Percentiles rank a stretch among this genome's conserved stretches.
Conservation (phyloP, 2,329 filamentous ascomycete genomes). For the Blumeria graminis region DNA sequence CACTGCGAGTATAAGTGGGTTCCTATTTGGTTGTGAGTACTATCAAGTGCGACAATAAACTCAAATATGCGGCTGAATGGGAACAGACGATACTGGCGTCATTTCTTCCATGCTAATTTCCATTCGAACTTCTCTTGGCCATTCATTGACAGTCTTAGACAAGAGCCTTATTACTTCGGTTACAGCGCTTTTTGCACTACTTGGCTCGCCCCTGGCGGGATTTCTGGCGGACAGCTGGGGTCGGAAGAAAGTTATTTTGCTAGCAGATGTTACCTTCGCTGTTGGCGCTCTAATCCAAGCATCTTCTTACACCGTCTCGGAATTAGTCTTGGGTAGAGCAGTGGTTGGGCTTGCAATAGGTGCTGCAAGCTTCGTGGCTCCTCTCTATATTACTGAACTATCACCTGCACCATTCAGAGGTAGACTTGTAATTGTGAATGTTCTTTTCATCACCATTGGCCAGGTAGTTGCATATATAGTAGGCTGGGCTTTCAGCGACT, state of each 20-base stretch:
- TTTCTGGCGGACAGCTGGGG: constrained; percentile 37
- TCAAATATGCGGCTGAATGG: not conserved
- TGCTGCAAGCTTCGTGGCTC: constrained; percentile 58
- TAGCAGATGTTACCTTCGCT: constrained; percentile 43
- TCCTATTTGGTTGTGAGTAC: constrained; percentile 40
- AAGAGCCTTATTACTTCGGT: constrained; percentile 49
- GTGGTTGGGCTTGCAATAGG: constrained; percentile 52
- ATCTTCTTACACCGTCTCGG: constrained; percentile 26
- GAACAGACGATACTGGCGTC: constrained; percentile 21
- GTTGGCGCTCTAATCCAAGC: constrained; percentile 43
- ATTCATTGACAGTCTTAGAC: constrained; percentile 33
- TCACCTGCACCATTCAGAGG: constrained; percentile 56
- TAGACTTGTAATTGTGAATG: constrained; percentile 56
- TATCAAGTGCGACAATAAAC: not conserved
- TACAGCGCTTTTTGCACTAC: constrained; percentile 40
- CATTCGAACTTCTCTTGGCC: constrained; percentile 30
- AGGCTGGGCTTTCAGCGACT: constrained; percentile 49
- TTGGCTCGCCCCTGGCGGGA: constrained; percentile 38
- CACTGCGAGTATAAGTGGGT: constrained; percentile 40
- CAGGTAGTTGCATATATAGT: constrained; percentile 74
- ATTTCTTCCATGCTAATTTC: constrained; percentile 45
- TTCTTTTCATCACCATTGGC: constrained; percentile 64
- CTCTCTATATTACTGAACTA: constrained; percentile 72
- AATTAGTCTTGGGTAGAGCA: constrained; percentile 43
- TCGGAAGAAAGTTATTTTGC: constrained; percentile 35